Conservation (phyloP, 768 basidiomycete species). For the Termitomyces eurrhizus region DNA sequence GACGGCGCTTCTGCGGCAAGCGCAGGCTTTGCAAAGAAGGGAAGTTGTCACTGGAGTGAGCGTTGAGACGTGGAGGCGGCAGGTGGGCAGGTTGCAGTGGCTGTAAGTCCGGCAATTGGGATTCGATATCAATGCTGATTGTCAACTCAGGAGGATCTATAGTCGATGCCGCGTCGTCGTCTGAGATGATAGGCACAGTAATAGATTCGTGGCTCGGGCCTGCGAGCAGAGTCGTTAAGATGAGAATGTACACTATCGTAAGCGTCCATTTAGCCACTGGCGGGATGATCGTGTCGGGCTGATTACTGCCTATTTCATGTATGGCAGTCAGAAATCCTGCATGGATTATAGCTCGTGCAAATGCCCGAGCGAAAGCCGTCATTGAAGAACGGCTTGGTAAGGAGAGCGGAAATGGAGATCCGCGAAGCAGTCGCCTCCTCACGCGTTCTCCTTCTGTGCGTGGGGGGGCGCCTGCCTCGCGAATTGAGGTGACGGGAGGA, state of each 20-base stretch:
- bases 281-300: not conserved
- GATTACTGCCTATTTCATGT: not conserved
- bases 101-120: not conserved
- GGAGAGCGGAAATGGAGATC: not conserved
- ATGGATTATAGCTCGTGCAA: not conserved
- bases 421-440: constrained; percentile 1
- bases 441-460: not conserved
- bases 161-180: not conserved
- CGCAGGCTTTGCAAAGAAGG: not conserved
- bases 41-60: not conserved
- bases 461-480: not conserved
- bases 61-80: not conserved
- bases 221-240: not conserved
- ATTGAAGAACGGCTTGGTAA: not conserved
- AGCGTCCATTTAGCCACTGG: not conserved
- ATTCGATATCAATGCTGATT: not conserved
- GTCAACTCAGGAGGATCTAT: not conserved
- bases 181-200: not conserved
- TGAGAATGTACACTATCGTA: constrained; percentile 1
- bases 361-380: not conserved
- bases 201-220: not conserved
- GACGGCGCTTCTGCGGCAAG: not conserved
- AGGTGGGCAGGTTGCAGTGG: not conserved
- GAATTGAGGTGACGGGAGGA: not conserved
- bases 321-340: not conserved